Conservation (phyloP, 2,329 filamentous ascomycete genomes). For the Monosporascus sp. region DNA sequence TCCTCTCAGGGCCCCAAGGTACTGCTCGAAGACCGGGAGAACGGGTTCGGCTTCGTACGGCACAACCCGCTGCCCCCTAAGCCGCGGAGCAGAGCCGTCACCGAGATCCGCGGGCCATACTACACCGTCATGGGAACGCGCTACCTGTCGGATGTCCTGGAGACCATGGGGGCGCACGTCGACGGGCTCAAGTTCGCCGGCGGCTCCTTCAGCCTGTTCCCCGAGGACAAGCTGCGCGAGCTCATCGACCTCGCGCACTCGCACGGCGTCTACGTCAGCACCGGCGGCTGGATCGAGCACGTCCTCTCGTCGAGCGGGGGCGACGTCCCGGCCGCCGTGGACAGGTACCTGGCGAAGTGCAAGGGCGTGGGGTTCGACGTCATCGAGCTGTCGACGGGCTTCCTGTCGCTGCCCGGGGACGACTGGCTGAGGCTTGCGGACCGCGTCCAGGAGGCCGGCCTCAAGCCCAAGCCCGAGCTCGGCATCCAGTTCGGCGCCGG, state of each 20-base stretch:
- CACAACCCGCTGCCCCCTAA: conserved; percentile 44
- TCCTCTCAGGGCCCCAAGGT: conserved; percentile 9
- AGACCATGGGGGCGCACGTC: conserved; percentile 50
- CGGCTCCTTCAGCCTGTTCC: conserved; percentile 45
- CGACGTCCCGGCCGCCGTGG: conserved; percentile 37
- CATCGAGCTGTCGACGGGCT: conserved; percentile 47
- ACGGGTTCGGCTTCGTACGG: conserved; percentile 44
- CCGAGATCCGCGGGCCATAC: conserved; percentile 51
- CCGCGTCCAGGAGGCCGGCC: conserved; percentile 36
- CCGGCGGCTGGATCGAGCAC: conserved; percentile 50
- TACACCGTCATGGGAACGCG: conserved; percentile 49
- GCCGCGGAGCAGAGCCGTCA: conserved; percentile 43
- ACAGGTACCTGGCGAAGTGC: conserved; percentile 46
- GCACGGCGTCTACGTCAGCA: conserved; percentile 47
- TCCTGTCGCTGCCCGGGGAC: conserved; percentile 46
- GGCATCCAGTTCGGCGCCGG: conserved; percentile 54
- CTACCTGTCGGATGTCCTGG: conserved; percentile 46
- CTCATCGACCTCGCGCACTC: conserved; percentile 44
- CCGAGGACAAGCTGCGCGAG: conserved; percentile 38
- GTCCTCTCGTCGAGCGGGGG: conserved; percentile 34
- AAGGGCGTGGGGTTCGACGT: conserved; percentile 50
- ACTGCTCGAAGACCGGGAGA: conserved; percentile 39
- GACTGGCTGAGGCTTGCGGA: conserved; percentile 49
- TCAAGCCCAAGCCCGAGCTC: conserved; percentile 49
- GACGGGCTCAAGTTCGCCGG: conserved; percentile 52